Base-by-base conservation (phyloP, 192 early-diverging fungal genomes). In the Glomus cerebriforme region DNA sequence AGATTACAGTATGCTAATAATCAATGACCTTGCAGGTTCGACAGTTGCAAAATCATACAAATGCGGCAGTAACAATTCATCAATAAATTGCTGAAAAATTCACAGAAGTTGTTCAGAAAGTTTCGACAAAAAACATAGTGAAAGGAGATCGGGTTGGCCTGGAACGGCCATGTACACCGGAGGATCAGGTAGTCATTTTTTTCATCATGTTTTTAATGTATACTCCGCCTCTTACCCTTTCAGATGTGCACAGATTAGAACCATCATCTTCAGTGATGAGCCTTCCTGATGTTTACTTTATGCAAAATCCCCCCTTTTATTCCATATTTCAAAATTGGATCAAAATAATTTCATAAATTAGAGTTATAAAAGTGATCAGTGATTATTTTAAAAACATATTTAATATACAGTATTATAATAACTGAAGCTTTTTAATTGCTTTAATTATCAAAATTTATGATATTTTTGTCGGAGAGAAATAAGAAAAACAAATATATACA, bases 31-130 rank as follows among this genome's bases (percentile, higher is more conserved):
- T 60, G 22, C 59, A 63, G 45, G 60, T 31, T 26, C 24, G 27
- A 63, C 27, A 63, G 60, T 31, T 63, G 60, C 60, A 26, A 63
- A 63, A 63, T 63, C 60, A 63, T 13, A 63, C 60, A 63, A 63
- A 63, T 63, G 27, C 60, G 29, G 60, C 27, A 63, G 60, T 63
- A 63, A 29, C 27, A 63, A 63, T 63, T 63, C 60, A 63, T 29
- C 24, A 63, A 31, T 7, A 29, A 63, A 63, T 63, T 63, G 60
- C 60, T 63, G 24, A 60, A 60, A 60, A 60, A 60, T 60, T 60
- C 19, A n/a, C 19, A 60, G 60, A 26, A 29, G 5, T 39, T 1
- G 32, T 35, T 43, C 66, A 68, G 32, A 68, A 68, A 68, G 39
- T 39, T 68, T 68, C 13, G 22, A 39, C 35, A 24, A 8, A 68